A percentile compares a stretch with the other conserved stretches of the same genome.
phyloP scores from a whole-genome alignment of 345 rosid genomes.

The Aquilaria malaccensis region DNA sequence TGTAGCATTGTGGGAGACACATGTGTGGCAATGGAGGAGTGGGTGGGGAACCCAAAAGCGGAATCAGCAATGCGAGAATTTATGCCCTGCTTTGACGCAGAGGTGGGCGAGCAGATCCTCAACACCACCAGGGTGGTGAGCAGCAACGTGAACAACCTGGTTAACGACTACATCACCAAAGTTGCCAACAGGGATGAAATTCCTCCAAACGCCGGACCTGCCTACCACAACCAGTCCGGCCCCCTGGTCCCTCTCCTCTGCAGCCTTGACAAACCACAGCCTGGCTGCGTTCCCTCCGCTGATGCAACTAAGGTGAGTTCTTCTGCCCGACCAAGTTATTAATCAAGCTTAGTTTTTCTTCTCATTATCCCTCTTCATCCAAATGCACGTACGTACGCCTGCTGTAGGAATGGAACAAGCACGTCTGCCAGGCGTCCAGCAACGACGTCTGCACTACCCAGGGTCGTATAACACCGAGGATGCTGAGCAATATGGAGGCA shows the following conservation, averaged over 20 bases:
- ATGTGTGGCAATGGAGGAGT: slow-evolving; percentile 73
- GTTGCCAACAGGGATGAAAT: slow-evolving; percentile 37
- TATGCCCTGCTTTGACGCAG: slow-evolving; percentile 58
- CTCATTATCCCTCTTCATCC: too few species aligned
- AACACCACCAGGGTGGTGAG: slow-evolving; percentile 34
- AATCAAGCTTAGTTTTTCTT: too few species aligned
- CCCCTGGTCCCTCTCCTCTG: slow-evolving; percentile 55
- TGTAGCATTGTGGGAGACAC: slow-evolving; percentile 59
- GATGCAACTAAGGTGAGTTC: slow-evolving; percentile 50
- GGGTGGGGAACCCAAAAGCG: slow-evolving; percentile 70
- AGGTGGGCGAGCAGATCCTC: slow-evolving; percentile 44
- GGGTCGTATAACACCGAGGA: slow-evolving; percentile 34
- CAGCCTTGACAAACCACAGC: slow-evolving; percentile 36
- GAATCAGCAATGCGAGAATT: slow-evolving; percentile 55
- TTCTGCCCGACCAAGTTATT: too few species aligned
- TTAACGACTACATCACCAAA: slow-evolving; percentile 33
- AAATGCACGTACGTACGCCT: background rate
- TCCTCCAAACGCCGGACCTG: slow-evolving; percentile 27
- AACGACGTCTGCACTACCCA: slow-evolving; percentile 28
- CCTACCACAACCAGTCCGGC: slow-evolving; percentile 70
- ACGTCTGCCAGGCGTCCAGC: slow-evolving; percentile 41
- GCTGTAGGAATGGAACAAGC: slow-evolving; percentile 44
- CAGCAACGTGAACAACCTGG: slow-evolving; percentile 26
- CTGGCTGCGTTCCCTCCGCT: slow-evolving; percentile 35
- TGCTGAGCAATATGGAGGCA: slow-evolving; percentile 25